These are phyloP conservation scores for Heracleum sosnowskyi DNA, from an alignment of 129 eudicot genomes.

Conservation along the genomic window DNA sequence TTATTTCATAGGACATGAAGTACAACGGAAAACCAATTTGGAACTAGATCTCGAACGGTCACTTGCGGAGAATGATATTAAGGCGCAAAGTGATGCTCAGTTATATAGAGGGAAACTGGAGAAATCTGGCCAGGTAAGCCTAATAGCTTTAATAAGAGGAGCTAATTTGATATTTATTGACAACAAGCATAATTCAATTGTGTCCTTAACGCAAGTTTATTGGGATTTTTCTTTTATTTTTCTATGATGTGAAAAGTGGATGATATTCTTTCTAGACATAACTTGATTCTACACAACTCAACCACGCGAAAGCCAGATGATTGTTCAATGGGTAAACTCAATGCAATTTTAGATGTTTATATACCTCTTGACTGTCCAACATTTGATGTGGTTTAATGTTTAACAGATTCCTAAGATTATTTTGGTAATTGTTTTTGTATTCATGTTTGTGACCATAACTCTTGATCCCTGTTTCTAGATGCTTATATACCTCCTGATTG, in stretches of 20 bases:
- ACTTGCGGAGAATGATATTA: too few species aligned
- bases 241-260: background rate
- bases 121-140: too few species aligned
- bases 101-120: too few species aligned
- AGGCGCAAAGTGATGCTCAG: too few species aligned
- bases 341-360: background rate
- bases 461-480: background rate
- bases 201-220: too few species aligned
- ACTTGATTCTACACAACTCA: slow-evolving; percentile 5
- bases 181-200: too few species aligned
- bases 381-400: background rate
- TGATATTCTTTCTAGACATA: background rate
- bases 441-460: background rate
- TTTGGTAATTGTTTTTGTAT: background rate
- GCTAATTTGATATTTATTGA: too few species aligned
- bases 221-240: too few species aligned
- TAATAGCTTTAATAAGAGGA: too few species aligned
- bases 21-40: too few species aligned
- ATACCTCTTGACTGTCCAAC: background rate
- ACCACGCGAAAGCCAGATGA: slow-evolving; percentile 6
- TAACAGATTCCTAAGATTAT: background rate
- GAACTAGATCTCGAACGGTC: too few species aligned
- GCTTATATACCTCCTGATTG: background rate
- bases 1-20: too few species aligned
- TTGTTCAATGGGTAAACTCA: slow-evolving; percentile 28